Evolutionary conservation across 169 alveolate species (phyloP).

Genomic region (Plasmodium relictum): DNA sequence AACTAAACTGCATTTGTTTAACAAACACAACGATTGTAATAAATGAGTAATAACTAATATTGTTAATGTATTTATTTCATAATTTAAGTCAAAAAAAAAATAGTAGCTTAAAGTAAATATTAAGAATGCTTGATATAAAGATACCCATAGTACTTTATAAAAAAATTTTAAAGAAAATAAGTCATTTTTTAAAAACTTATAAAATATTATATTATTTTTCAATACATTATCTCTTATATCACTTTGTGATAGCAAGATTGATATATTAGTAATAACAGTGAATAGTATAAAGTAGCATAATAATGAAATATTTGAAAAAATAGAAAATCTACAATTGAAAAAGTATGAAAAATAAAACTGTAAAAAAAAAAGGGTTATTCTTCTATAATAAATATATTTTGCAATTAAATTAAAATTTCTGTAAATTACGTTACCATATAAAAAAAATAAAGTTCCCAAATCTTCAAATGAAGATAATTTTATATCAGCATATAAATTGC

Average conservation of each 20-base stretch:
- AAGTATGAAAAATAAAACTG: constrained; percentile 56
- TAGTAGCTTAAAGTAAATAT: constrained; percentile 22
- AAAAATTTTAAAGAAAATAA: constrained; percentile 35
- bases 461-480: constrained; percentile 29
- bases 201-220: constrained; percentile 6
- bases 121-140: constrained; percentile 28
- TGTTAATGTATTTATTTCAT: constrained; percentile 34
- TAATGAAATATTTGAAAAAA: constrained; percentile 29
- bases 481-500: constrained; percentile 50
- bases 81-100: constrained; percentile 9
- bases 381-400: constrained; percentile 27
- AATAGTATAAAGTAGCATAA: constrained; percentile 3
- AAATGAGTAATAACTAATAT: constrained; percentile 36
- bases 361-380: constrained; percentile 23
- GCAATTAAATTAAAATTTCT: constrained; percentile 18
- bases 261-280: constrained; percentile 11
- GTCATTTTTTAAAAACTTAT: not conserved
- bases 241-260: constrained; percentile 1
- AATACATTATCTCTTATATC: not conserved
- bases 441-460: constrained; percentile 26
- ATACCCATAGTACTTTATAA: constrained; percentile 10
- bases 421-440: constrained; percentile 31
- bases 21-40: constrained; percentile 20
- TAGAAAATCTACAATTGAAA: constrained; percentile 15
- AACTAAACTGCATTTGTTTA: not conserved